Conservation (phyloP, 1,139 yeast genomes). For the Yamadazyma sp. region DNA sequence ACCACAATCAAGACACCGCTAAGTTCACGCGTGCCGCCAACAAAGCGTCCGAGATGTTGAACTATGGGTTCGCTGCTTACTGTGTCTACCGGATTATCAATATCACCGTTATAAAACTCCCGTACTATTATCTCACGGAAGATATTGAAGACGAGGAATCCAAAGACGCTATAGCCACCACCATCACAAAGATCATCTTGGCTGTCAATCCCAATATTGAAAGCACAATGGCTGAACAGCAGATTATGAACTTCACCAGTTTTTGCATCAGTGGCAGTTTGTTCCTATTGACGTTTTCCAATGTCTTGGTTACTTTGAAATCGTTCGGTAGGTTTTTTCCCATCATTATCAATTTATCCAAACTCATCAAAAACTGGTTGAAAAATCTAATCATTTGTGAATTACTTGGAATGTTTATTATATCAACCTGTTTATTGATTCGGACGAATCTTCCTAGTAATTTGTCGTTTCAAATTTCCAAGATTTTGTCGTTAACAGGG, state of each 20-base stretch:
- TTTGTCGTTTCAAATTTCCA: slow-evolving; percentile 52
- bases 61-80: slow-evolving; percentile 51
- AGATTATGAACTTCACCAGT: slow-evolving; percentile 63
- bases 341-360: slow-evolving; percentile 21
- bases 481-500: slow-evolving; percentile 41
- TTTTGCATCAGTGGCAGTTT: slow-evolving; percentile 64
- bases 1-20: slow-evolving; percentile 12
- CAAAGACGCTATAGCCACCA: slow-evolving; percentile 65
- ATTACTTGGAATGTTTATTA: slow-evolving; percentile 72
- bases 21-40: slow-evolving; percentile 5
- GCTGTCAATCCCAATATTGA: slow-evolving; percentile 20
- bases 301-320: slow-evolving; percentile 54
- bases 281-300: slow-evolving; percentile 67
- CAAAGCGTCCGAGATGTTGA: slow-evolving; percentile 14
- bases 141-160: slow-evolving; percentile 15
- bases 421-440: slow-evolving; percentile 76
- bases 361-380: slow-evolving; percentile 32
- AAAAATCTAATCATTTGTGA: slow-evolving; percentile 61
- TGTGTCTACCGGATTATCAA: slow-evolving; percentile 63
- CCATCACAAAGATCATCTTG: slow-evolving; percentile 52
- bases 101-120: slow-evolving; percentile 43
- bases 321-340: slow-evolving; percentile 39
- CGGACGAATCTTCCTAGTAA: slow-evolving; percentile 72
- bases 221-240: slow-evolving; percentile 43
- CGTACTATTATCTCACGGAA: slow-evolving; percentile 20